Conservation (phyloP, 225 moss, liverwort and hornwort species). For the Physcomitrellopsis africana region DNA sequence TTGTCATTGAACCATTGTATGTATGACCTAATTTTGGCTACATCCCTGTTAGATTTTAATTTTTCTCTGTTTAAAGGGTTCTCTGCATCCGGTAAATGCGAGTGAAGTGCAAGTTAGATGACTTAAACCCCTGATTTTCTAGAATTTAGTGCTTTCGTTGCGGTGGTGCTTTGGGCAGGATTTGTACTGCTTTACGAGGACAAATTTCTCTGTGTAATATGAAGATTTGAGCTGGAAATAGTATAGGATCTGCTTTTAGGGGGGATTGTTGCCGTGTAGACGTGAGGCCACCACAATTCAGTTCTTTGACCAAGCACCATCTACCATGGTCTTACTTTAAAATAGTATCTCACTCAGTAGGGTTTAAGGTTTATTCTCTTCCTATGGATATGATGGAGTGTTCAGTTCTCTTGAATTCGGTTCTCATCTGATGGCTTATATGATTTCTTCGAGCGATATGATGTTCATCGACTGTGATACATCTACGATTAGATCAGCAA, state of each 20-base stretch:
- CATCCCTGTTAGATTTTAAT: background rate
- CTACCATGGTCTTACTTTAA: conserved; percentile 1
- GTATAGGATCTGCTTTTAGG: background rate
- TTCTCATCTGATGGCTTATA: conserved; percentile 14
- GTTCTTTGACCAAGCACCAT: background rate
- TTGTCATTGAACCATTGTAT: background rate
- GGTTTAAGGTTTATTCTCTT: background rate
- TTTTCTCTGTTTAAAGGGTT: background rate
- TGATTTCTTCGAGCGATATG: background rate
- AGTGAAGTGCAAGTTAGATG: background rate
- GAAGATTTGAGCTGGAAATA: background rate
- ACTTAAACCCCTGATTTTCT: background rate
- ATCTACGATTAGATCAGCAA: background rate
- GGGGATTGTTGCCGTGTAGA: background rate
- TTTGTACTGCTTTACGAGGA: background rate
- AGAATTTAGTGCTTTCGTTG: background rate
- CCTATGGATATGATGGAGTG: background rate
- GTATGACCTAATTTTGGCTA: conserved; percentile 35
- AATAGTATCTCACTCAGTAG: background rate
- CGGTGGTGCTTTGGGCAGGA: conserved; percentile 3
- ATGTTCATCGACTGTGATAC: background rate
- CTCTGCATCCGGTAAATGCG: background rate
- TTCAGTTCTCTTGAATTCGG: conserved; percentile 6
- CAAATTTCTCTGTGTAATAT: background rate
- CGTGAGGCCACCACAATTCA: background rate